Evolutionary conservation across 805 yeast genomes (phyloP).

Genomic region (Lipomyces spencermartinsiae): DNA sequence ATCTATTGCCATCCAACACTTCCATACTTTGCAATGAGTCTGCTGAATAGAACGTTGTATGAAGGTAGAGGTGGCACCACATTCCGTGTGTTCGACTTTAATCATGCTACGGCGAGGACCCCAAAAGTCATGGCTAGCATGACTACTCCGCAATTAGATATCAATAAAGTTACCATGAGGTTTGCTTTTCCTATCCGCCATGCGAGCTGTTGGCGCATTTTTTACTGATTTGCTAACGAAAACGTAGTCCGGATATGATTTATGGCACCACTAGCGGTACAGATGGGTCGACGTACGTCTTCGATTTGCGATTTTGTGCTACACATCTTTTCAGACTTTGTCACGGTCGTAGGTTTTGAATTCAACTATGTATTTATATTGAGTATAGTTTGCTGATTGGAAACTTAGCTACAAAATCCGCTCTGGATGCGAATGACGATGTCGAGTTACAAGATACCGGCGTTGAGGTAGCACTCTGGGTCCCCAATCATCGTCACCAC

Average conservation of each 20-base stretch:
- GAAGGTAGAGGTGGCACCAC: not conserved
- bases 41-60: not conserved
- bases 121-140: not conserved
- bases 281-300: constrained; percentile 21
- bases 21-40: constrained; percentile 3
- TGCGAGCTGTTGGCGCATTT: not conserved
- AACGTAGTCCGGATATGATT: constrained; percentile 10
- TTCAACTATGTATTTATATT: not conserved
- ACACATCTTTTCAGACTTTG: constrained; percentile 3
- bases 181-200: not conserved
- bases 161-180: constrained; percentile 16
- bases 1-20: constrained; percentile 13
- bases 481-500: not conserved
- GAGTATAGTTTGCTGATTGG: not conserved
- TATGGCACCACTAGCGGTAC: constrained; percentile 15
- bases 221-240: not conserved
- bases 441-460: constrained; percentile 17
- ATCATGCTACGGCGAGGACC: not conserved
- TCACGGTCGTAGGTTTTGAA: constrained; percentile 11
- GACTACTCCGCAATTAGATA: constrained; percentile 9
- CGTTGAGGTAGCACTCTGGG: constrained; percentile 17
- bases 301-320: constrained; percentile 6
- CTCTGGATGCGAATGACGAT: not conserved
- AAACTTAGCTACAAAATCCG: not conserved
- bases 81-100: not conserved